Evolutionary conservation across 2,329 filamentous ascomycete species (phyloP), one percentile per base, ranked within the genome.

Genomic region (Colletotrichum zoysiae): DNA sequence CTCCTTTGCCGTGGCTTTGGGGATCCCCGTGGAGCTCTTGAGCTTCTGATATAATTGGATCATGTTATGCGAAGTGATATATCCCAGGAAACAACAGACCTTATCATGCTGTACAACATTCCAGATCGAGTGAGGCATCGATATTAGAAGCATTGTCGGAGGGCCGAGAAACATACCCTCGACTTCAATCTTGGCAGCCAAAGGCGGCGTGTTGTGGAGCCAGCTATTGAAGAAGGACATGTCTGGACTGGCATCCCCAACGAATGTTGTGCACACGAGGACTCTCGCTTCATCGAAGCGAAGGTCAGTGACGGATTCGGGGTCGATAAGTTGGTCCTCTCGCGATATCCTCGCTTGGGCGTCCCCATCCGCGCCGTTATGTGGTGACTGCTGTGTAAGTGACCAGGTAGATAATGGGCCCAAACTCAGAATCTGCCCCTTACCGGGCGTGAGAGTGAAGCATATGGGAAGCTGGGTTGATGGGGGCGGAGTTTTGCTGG

Each of bases 91-190:
- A 75, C 87, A 90, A 79, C 90, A 92, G 30, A 91, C 89, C 76
- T 91, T 91, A 74, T 91, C 89, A 72, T 90, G 87, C 79, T 91
- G 88, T 9, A 92, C 87, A 30, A 90, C 84, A 74, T 87, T 89
- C 88, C 89, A 92, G 18, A 92, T 84, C 6, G 86, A 84, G 69
- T 87, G 84, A 5, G 90, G 89, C 87, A 92, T 91, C 5, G 90
- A 91, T 65, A 92, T 89, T 40, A 92, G 81, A 11, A 92, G 81
- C 83, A 91, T 90, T 0, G 90, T 91, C 1, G 90, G 89, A 0
- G 90, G 90, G 0, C 90, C 90, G 23, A 91, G 81, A 74, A 92
- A 92, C 88, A 92, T 91, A 74, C 89, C 90, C 77, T 92, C 90
- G 5, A 92, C 89, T 8, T 86, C 84, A 68, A 92, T 88, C 75